Base-by-base conservation (phyloP, 352 stramenopile species). In the Globisporangium abappressorium region DNA sequence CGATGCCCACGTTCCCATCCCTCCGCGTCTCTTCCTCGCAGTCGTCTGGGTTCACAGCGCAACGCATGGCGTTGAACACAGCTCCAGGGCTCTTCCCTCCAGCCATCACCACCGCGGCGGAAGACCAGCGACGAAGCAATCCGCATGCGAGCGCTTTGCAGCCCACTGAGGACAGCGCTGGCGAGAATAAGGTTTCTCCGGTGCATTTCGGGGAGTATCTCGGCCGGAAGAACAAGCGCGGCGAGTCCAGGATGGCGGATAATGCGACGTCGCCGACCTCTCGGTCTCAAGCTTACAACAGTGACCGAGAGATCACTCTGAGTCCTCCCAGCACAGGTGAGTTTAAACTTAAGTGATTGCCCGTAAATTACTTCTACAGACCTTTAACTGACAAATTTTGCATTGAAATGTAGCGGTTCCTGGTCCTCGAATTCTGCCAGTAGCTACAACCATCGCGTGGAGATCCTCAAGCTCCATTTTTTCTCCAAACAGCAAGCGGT, bases 231-330 rank as follows among this genome's bases (percentile, higher is more conserved):
- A 74, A 66, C 63, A 84, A 84, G 30, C 72, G 71, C 26, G 74
- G 70, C 8, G 80, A 77, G 28, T 65, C 70, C 26, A 56, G 70
- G 33, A 15, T 78, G n/a, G 59, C 47, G 0, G 68, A 78, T 26
- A 66, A 78, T 41, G 68, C 71, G 57, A 76, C 56, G 28, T 86
- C 78, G 18, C 79, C 78, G 8, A 79, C 71, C 18, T 80, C 73
- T 15, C 67, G 79, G 49, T 87, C 73, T 70, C 71, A 87, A 47
- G 66, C 72, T 20, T 75, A 60, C 36, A 58, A 28, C 41, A 62
- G 46, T 22, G 69, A 70, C 26, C 59, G 66, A 24, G 53, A 62
- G 26, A 66, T 67, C 53, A 71, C 66, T 33, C 59, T 71, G 30
- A 71, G 66, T 46, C 66, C 66, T 36, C 30, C 53, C 2, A 71